A percentile compares a stretch with the other conserved stretches of the same genome.
Conservation (phyloP, 768 basidiomycete genomes). For the Lactifluus subvellereus region DNA sequence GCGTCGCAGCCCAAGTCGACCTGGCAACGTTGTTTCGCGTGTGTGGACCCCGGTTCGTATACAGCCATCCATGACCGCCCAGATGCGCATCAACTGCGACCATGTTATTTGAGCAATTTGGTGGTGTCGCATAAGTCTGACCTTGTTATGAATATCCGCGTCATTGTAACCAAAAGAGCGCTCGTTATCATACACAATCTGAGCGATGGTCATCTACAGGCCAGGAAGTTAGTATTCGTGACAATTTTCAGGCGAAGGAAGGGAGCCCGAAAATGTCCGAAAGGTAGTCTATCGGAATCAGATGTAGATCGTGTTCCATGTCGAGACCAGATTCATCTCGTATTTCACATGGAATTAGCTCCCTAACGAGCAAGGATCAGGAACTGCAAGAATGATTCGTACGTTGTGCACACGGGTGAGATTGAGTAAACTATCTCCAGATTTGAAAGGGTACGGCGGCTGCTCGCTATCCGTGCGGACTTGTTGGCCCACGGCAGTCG, state of each 20-base stretch:
- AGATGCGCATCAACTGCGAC: slow-evolving; percentile 61
- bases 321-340: neutral
- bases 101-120: slow-evolving; percentile 3
- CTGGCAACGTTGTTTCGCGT: slow-evolving; percentile 74
- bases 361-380: neutral
- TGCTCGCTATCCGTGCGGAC: slow-evolving; percentile 37
- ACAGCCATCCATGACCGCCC: slow-evolving; percentile 90
- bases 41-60: slow-evolving; percentile 82
- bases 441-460: slow-evolving; percentile 80
- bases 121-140: slow-evolving; percentile 27
- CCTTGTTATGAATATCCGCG: slow-evolving; percentile 70
- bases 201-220: slow-evolving; percentile 81
- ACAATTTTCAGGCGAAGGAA: neutral
- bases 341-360: neutral
- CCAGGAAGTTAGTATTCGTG: slow-evolving; percentile 1
- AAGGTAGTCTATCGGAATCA: neutral
- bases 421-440: slow-evolving; percentile 67
- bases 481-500: neutral
- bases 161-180: slow-evolving; percentile 71
- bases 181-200: slow-evolving; percentile 92
- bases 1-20: slow-evolving; percentile 70
- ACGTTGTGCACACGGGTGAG: slow-evolving; percentile 80
- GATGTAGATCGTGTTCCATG: neutral
- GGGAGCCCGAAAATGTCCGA: neutral
- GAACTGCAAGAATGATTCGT: slow-evolving; percentile 29